phyloP scores from a whole-genome alignment of 108 stramenopile genomes.

The Nitzschia inconspicua region DNA sequence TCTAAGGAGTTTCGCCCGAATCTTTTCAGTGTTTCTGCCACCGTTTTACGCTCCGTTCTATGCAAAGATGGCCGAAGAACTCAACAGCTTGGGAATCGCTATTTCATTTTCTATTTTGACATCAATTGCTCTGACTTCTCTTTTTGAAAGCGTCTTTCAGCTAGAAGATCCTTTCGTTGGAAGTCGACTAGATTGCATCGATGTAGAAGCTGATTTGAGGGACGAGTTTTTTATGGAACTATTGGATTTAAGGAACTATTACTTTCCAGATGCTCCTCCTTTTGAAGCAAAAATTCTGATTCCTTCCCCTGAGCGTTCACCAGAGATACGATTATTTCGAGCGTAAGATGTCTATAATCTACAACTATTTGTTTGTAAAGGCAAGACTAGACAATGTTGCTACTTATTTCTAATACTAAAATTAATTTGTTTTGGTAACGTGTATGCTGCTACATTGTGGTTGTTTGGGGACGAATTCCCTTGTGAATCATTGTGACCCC shows the following conservation, averaged over 20 bases:
- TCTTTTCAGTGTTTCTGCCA: conserved; percentile 63
- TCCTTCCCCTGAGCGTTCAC: not conserved
- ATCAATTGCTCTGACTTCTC: conserved; percentile 58
- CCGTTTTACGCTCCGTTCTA: conserved; percentile 73
- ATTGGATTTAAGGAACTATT: conserved; percentile 33
- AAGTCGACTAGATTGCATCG: conserved; percentile 49
- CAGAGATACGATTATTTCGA: not conserved
- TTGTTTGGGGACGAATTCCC: too few relatives aligned
- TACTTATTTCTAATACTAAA: too few relatives aligned
- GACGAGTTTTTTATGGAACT: conserved; percentile 44
- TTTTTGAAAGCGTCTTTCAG: conserved; percentile 63
- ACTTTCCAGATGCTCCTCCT: conserved; percentile 37
- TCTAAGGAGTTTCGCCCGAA: conserved; percentile 59
- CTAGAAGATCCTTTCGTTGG: conserved; percentile 80
- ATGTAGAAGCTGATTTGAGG: conserved; percentile 27
- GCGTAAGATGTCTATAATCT: too few relatives aligned
- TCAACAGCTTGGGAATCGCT: conserved; percentile 49
- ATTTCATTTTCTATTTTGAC: conserved; percentile 69
- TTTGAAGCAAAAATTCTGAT: conserved; percentile 11
- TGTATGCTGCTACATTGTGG: too few relatives aligned
- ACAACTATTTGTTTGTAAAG: too few relatives aligned
- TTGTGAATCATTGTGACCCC: too few relatives aligned
- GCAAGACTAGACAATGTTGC: too few relatives aligned
- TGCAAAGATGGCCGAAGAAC: conserved; percentile 58
- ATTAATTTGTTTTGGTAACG: too few relatives aligned